These are phyloP conservation scores for Malus domestica DNA, from an alignment of 306 rosid species.

Conservation along the genomic window ASM211411v1 NC_041796.1:6705001-6705500, in stretches of 20 bases:
- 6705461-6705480: slow-evolving; percentile 19
- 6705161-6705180: slow-evolving; percentile 13
- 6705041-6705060: slow-evolving; percentile 17
- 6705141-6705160: slow-evolving; percentile 24
- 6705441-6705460: slow-evolving; percentile 12
- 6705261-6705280: slow-evolving; percentile 50
- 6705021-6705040: slow-evolving; percentile 20
- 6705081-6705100: slow-evolving; percentile 35
- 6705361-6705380: background rate
- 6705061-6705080: slow-evolving; percentile 31
- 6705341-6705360: background rate
- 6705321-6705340: background rate
- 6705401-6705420: slow-evolving; percentile 7
- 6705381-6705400: background rate
- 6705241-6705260: slow-evolving; percentile 92
- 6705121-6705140: slow-evolving; percentile 83
- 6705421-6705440: slow-evolving; percentile 6
- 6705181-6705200: slow-evolving; percentile 16
- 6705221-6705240: slow-evolving; percentile 75
- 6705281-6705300: slow-evolving; percentile 38
- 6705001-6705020: slow-evolving; percentile 34
- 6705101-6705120: slow-evolving; percentile 93
- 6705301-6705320: background rate
- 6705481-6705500: slow-evolving; percentile 34
- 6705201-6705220: slow-evolving; percentile 43